Evolutionary conservation across 1,284 basidiomycete species (phyloP).

Genomic region (Ganoderma lingzhi): DNA sequence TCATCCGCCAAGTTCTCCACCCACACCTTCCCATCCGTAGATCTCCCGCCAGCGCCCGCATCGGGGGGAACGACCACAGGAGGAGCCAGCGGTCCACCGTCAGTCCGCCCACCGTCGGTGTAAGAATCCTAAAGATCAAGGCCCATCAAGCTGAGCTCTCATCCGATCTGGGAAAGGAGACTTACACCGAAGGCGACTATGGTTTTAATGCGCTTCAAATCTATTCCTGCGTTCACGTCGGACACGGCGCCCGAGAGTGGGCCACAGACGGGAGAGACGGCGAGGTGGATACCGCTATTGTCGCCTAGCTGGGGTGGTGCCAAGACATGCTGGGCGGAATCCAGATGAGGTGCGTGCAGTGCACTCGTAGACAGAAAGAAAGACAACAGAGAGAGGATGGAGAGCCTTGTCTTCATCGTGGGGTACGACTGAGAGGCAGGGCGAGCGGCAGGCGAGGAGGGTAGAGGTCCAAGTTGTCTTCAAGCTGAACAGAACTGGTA

Average conservation of each 20-base stretch:
- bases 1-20: slow-evolving; percentile 45
- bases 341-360: not conserved
- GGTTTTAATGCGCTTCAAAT: slow-evolving; percentile 43
- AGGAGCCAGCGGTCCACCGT: slow-evolving; percentile 43
- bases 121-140: slow-evolving; percentile 42
- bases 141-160: not conserved
- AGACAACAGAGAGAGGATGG: not conserved
- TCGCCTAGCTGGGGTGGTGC: not conserved
- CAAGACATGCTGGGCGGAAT: not conserved
- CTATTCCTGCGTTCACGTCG: slow-evolving; percentile 49
- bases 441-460: not conserved
- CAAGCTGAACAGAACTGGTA: too few relatives aligned
- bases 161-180: not conserved
- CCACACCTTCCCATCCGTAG: slow-evolving; percentile 49
- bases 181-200: slow-evolving; percentile 51
- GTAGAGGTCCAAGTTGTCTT: not conserved
- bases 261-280: slow-evolving; percentile 47
- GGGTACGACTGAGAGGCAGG: not conserved
- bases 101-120: slow-evolving; percentile 44
- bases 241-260: slow-evolving; percentile 41
- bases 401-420: not conserved
- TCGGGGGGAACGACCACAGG: slow-evolving; percentile 42
- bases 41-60: slow-evolving; percentile 43
- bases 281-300: slow-evolving; percentile 46
- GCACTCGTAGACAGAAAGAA: not conserved